Evolutionary conservation across 768 basidiomycete genomes (phyloP), one percentile per base, ranked within the genome.

Genomic region (Exidia glandulosa): DNA sequence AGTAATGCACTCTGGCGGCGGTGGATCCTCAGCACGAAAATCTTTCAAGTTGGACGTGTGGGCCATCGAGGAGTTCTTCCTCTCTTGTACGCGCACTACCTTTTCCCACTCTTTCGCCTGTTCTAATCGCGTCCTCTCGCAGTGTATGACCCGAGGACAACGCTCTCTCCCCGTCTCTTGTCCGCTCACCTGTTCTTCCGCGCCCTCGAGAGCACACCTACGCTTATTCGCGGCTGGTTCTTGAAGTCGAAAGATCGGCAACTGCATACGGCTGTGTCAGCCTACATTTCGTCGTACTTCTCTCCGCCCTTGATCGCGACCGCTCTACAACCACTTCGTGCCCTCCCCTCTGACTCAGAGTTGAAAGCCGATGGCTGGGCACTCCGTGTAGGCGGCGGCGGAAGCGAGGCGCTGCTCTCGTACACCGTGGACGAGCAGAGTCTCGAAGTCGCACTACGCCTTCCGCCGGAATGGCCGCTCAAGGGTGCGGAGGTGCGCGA

Each of bases 401-500:
- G 85, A 27, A 85, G 86, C 62, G 96, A 98, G 71, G 88, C 96
- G 47, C 82, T 82, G 1, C 91, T 87, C 10, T 79, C 82, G 19
- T 99, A 95, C 68, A 75, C 81, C 32, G 87, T 99, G 1, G 96
- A 99, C 69, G 96, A 99, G 48, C 91, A 98, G 68, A 81, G 85
- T 57, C 81, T 99, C 64, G 95, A 98, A 73, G 84, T 99, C 60
- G 84, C 80, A 37, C 75, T 98, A 62, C 83, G 85, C 65, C 84
- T 98, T 31, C 96, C 96, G 4, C 68, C 72, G 2, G 95, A 97
- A 67, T 99, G 91, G 84, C 96, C 96, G 0, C 75, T 99, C 34
- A 86, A 86, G 63, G 80, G 79, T 50, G 87, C 97, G 30, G 94
- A 94, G 66, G 84, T 97, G n/a, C 82, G 82, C 67, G 94, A 94